Evolutionary conservation across 1,284 basidiomycete genomes (phyloP).

Genomic region (Ustilago cynodontis): DNA sequence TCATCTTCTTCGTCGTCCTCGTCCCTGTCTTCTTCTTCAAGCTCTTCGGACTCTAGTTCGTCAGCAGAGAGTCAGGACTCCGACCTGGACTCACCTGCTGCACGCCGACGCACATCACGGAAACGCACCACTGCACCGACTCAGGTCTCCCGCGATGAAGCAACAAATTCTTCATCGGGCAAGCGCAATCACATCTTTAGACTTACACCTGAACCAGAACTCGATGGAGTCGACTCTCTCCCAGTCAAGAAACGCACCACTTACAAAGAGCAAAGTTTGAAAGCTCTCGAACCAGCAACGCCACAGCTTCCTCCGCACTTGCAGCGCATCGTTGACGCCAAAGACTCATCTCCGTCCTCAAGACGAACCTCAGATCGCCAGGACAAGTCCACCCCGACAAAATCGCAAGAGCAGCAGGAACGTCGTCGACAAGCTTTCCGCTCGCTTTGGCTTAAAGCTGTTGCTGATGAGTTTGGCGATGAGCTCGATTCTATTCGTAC

Average conservation of each 20-base stretch:
- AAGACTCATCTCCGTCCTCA: conserved; percentile 9
- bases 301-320: conserved; percentile 10
- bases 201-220: conserved; percentile 31
- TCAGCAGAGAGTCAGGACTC: conserved; percentile 23
- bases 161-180: background rate
- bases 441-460: conserved; percentile 53
- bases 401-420: conserved; percentile 23
- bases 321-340: conserved; percentile 36
- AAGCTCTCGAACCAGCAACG: conserved; percentile 12
- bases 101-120: background rate
- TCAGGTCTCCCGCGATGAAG: background rate
- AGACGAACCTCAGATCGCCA: background rate
- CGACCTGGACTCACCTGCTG: conserved; percentile 2
- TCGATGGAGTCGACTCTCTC: background rate
- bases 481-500: conserved; percentile 57
- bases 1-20: conserved; percentile 16
- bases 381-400: conserved; percentile 2
- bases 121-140: background rate
- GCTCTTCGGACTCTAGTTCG: conserved; percentile 11
- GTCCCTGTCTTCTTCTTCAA: conserved; percentile 26
- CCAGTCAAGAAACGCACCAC: conserved; percentile 1
- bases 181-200: conserved; percentile 25
- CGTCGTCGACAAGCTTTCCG: conserved; percentile 47
- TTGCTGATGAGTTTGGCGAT: conserved; percentile 60
- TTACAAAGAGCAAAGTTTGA: background rate